Percentiles rank a stretch among this genome's conserved stretches.
These are phyloP conservation scores for Oryza meyeriana DNA, from an alignment of 176 grass and related monocot species.

Conservation along the genomic window DNA sequence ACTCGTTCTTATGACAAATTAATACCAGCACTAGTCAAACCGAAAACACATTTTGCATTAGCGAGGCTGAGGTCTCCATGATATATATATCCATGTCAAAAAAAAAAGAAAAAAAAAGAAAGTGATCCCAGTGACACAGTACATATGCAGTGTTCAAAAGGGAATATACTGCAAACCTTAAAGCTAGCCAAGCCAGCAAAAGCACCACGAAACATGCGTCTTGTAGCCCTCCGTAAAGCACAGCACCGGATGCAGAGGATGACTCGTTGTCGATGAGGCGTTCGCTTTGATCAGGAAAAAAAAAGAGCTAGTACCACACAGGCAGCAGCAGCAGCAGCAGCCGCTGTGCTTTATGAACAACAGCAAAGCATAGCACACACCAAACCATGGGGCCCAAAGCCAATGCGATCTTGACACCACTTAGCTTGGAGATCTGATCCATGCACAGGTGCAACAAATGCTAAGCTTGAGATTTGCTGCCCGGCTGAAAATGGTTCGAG, in stretches of 20 bases:
- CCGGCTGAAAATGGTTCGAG: not conserved
- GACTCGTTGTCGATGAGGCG: slow-evolving; percentile 9
- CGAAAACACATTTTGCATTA: slow-evolving; percentile 7
- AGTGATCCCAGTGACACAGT: slow-evolving; percentile 29
- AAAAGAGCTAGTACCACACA: not conserved
- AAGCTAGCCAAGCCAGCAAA: slow-evolving; percentile 34
- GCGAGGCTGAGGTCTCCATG: slow-evolving; percentile 24
- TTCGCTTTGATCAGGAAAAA: slow-evolving; percentile 18
- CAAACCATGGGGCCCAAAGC: slow-evolving; percentile 12
- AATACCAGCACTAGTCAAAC: not conserved
- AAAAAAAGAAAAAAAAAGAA: not conserved
- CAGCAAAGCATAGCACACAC: not conserved
- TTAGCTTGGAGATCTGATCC: slow-evolving; percentile 8
- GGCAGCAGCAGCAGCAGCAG: not conserved
- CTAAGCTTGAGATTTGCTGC: not conserved
- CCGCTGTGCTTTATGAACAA: not conserved
- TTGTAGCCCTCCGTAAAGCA: slow-evolving; percentile 42
- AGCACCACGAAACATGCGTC: slow-evolving; percentile 40
- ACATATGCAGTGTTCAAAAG: slow-evolving; percentile 28
- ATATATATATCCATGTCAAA: slow-evolving; percentile 8
- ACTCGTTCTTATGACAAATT: not conserved
- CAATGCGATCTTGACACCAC: not conserved
- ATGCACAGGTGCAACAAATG: not conserved
- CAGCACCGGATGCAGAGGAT: slow-evolving; percentile 6
- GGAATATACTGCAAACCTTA: not conserved